A percentile compares a stretch with the other conserved stretches of the same genome.
Evolutionary conservation across 129 eudicot genomes (phyloP).

Genomic region (Calendula officinalis): DNA sequence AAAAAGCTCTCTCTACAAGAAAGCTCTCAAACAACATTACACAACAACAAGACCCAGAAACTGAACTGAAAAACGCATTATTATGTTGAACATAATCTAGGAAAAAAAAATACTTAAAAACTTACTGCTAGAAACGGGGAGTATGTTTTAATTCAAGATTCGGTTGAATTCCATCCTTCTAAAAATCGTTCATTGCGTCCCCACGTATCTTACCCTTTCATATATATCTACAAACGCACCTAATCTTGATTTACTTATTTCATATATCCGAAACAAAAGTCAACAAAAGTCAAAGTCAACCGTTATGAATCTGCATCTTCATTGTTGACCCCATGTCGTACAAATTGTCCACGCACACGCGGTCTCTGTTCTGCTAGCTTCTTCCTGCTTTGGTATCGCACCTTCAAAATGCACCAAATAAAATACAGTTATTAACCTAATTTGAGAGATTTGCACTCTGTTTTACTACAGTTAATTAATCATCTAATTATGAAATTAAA

Average conservation of each 20-base stretch:
- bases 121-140: constrained; percentile 22
- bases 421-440: background rate
- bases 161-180: constrained; percentile 32
- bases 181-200: constrained; percentile 28
- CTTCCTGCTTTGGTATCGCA: constrained; percentile 75
- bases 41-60: constrained; percentile 13
- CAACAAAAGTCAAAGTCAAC: constrained; percentile 19
- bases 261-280: background rate
- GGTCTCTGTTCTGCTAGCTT: constrained; percentile 81
- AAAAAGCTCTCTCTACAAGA: constrained; percentile 14
- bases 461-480: too few relatives aligned
- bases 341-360: constrained; percentile 75
- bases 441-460: too few relatives aligned
- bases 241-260: constrained; percentile 38
- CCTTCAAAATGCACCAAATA: constrained; percentile 32
- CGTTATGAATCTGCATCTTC: constrained; percentile 55
- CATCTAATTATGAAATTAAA: background rate
- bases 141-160: constrained; percentile 23
- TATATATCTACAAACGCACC: constrained; percentile 32
- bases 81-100: constrained; percentile 6
- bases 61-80: constrained; percentile 19
- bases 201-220: constrained; percentile 27
- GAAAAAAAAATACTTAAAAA: constrained; percentile 6
- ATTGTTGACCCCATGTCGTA: constrained; percentile 48
- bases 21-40: constrained; percentile 16